Base-by-base conservation (phyloP, 192 early-diverging fungal species). In the Backusella parvicylindrica region DNA sequence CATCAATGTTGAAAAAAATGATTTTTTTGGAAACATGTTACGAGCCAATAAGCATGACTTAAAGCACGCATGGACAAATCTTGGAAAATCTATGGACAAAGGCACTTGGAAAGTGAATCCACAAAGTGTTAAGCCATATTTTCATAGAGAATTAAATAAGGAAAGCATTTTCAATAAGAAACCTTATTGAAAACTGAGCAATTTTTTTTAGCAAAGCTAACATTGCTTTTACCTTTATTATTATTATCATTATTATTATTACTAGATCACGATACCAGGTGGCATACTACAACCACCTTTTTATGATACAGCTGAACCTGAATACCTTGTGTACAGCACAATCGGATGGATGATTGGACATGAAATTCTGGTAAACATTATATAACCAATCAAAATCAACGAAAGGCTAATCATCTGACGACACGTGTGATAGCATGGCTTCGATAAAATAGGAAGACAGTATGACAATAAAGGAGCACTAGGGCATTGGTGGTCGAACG, bases 261-360 rank as follows among this genome's bases (percentile, higher is more conserved):
- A 9, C 23, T 60, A 72, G 53, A 37, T 60, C n/a, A 73, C 64
- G 26, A 38, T 73, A 21, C 87, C 85, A 3, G 87, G 85, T 18
- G 87, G 87, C 36, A 84, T 92, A 36, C 60, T 94, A 12, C 90
- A 93, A 68, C 82, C 81, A 8, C 92, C 92, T 5, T 85, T 93
- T 47, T 93, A 89, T 69, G 84, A 85, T 72, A 30, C 79, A 1
- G 47, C 74, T 8, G 87, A 85, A 70, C 89, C 91, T 9, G 78
- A 77, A 68, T 84, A 86, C 41, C 40, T 94, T 70, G 91, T 92
- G 70, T 93, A 88, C 78, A 91, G 91, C 8, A 80, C 82, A 4
- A 81, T 91, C 23, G 93, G 93, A 8, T 84, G 85, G 64, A 82
- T 94, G 31, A 86, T 92, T 41, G 92, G 93, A 12, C 93, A 93